These are phyloP conservation scores for Vigna nakashimae DNA, from an alignment of 306 rosid species.

Conservation along the genomic window DNA sequence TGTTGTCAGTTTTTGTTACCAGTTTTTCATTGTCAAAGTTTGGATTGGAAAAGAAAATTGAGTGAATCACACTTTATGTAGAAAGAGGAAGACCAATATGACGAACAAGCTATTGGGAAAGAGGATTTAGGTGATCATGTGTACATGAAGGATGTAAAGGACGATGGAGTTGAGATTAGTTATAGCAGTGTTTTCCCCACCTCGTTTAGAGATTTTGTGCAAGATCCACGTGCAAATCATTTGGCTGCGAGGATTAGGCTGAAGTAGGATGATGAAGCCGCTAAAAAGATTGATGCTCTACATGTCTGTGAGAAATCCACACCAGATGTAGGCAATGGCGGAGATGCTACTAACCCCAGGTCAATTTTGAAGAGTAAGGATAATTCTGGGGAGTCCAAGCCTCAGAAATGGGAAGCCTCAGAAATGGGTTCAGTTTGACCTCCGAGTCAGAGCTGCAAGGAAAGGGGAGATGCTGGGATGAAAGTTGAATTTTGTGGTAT, in stretches of 20 bases:
- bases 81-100: slow-evolving; percentile 92
- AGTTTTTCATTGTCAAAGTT: slow-evolving; percentile 4
- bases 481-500: no score
- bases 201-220: slow-evolving; percentile 52
- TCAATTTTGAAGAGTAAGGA: slow-evolving; percentile 90
- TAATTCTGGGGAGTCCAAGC: slow-evolving; percentile 48
- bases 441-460: no score
- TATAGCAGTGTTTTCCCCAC: slow-evolving; percentile 59
- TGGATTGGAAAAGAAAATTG: neutral
- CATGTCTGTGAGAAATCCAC: slow-evolving; percentile 59
- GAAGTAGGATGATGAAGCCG: slow-evolving; percentile 72
- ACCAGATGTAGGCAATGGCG: slow-evolving; percentile 33
- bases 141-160: slow-evolving; percentile 70
- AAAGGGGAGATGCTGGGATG: no score
- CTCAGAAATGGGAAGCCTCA: slow-evolving; percentile 69
- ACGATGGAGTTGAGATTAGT: slow-evolving; percentile 70
- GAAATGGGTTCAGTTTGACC: slow-evolving; percentile 86
- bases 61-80: slow-evolving; percentile 47
- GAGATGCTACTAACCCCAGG: slow-evolving; percentile 54
- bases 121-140: slow-evolving; percentile 65
- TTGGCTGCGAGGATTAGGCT: slow-evolving; percentile 78
- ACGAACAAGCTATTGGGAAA: slow-evolving; percentile 81
- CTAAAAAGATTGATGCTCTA: slow-evolving; percentile 58
- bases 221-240: slow-evolving; percentile 91
- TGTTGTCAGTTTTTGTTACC: slow-evolving; percentile 9